Evolutionary conservation across 2,329 filamentous ascomycete species (phyloP).

Genomic region (Trichoderma polysporum): DNA sequence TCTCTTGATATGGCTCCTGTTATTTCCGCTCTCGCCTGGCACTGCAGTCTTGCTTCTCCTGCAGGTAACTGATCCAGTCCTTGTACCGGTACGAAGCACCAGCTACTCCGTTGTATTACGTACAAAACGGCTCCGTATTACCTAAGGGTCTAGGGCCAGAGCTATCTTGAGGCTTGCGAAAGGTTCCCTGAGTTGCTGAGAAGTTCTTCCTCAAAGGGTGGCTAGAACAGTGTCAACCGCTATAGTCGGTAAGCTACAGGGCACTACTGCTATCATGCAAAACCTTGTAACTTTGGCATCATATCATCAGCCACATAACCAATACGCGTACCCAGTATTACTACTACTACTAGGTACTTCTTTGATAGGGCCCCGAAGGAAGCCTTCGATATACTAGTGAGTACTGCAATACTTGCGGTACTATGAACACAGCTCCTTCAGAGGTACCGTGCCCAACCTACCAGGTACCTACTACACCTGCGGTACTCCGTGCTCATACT

Average conservation of each 20-base stretch:
- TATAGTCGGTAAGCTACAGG: neutral
- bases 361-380: neutral
- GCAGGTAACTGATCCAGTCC: neutral
- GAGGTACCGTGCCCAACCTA: neutral
- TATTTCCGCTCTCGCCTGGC: neutral
- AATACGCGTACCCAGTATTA: neutral
- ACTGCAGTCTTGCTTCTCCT: neutral
- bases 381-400: no score
- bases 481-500: neutral
- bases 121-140: conserved; percentile 2
- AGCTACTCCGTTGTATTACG: neutral
- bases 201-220: neutral
- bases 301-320: neutral
- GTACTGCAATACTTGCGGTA: no score
- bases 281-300: neutral
- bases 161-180: neutral
- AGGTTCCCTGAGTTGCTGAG: neutral
- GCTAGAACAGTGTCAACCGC: no score
- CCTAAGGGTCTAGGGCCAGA: neutral
- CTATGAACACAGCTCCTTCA: no score
- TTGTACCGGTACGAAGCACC: neutral
- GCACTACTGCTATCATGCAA: neutral
- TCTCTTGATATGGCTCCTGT: neutral
- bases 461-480: neutral
- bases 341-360: neutral